Conservation (phyloP, 1,284 basidiomycete species). For the Naganishia liquefaciens region DNA sequence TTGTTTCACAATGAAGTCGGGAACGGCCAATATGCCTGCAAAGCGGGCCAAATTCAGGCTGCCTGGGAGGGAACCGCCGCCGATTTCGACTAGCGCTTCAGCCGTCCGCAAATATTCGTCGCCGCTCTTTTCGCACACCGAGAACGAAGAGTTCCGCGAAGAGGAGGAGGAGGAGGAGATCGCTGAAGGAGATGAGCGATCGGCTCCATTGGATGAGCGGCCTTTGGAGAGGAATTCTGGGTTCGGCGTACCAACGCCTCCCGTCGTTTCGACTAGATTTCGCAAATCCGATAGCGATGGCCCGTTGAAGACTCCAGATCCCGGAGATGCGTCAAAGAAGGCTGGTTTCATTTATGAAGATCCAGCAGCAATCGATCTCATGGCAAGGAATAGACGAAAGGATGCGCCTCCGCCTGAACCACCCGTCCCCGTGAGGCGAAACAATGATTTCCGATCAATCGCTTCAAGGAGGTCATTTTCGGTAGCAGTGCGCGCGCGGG, state of each 20-base stretch:
- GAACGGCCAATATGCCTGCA: constrained; percentile 1
- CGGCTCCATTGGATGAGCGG: constrained; percentile 5
- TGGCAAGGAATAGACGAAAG: constrained; percentile 11
- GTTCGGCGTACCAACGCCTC: constrained; percentile 3
- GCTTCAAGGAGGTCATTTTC: constrained; percentile 14
- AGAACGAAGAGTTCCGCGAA: constrained; percentile 23
- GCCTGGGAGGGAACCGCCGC: constrained; percentile 9
- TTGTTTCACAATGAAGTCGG: constrained; percentile 11
- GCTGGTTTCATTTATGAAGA: constrained; percentile 17
- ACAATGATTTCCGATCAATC: constrained; percentile 8
- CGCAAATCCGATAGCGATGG: constrained; percentile 9
- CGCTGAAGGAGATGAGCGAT: neutral
- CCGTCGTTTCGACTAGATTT: constrained; percentile 4
- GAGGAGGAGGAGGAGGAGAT: constrained; percentile 20
- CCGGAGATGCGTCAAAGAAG: constrained; percentile 5
- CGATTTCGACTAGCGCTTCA: constrained; percentile 16
- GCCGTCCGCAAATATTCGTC: constrained; percentile 21
- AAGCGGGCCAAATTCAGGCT: constrained; percentile 27
- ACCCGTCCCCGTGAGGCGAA: neutral
- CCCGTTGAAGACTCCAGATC: neutral
- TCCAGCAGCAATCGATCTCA: constrained; percentile 8
- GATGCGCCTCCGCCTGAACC: constrained; percentile 3
- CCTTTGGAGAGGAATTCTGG: constrained; percentile 1
- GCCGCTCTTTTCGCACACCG: constrained; percentile 29
- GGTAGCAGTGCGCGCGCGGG: constrained; percentile 6